Base-by-base conservation (phyloP, 441 rosid species). In the Cnidoscolus chayamansa region DNA sequence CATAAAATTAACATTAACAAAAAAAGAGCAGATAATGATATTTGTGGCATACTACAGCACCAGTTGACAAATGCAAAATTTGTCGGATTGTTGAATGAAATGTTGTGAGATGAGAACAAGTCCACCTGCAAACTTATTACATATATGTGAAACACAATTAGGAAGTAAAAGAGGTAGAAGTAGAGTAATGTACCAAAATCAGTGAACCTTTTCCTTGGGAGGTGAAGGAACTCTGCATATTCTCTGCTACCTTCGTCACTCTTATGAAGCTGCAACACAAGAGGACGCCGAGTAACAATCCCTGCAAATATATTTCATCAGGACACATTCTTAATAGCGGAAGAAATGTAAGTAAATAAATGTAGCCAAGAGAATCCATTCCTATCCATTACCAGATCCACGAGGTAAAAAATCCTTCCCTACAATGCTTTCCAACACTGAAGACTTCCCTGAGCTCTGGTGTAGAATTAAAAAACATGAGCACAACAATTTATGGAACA, bases 401-500 rank as follows among this genome's bases (percentile, higher is more conserved):
- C 98, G 98, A 20, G 98, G 99, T 63, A 95, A 82, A 77, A 95
- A 95, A 63, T 95, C 98, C 88, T 93, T 93, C 71, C 98, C 96
- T 0, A 95, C 99, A 16, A 95, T 84, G 73, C 99, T 95, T 80
- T 95, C 99, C 75, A 95, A 75, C 80, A 95, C 99, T 4, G 99
- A 95, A 63, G 98, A 95, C 88, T 95, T 95, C 35, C 99, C 97
- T 0, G 98, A 95, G 83, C 99, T 95, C 99, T 95, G 88, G 61
- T 31, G 8, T 4, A 35, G 5, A 35, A 47, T 9, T 1, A 0
- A 53, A 35, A 59, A 60, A 20, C 45, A 47, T n/a, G 31, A 31
- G 50, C 40, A 43, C 15, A 47, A 11, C 15, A 68, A 57, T 40
- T 53, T 19, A 54, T 48, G 2, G 13, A 48, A 10, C 1, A 40